Conservation (phyloP, 176 grass and related monocot genomes). For the Alopecurus myosuroides region DNA sequence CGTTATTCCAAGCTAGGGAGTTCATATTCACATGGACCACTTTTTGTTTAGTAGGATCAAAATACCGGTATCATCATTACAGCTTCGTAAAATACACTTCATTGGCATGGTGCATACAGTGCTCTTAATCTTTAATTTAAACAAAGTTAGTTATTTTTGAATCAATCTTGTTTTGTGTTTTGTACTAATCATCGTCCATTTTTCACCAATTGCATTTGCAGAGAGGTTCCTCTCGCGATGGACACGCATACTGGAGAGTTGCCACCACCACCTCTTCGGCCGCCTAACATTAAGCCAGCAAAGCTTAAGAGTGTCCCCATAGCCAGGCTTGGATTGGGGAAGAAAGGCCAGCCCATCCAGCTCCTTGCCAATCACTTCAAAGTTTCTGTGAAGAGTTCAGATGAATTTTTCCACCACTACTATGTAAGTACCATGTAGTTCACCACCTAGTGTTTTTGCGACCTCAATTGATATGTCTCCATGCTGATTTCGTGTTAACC, state of each 20-base stretch:
- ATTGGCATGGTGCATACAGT: no score
- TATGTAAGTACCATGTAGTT: conserved; percentile 46
- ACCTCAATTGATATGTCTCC: not conserved
- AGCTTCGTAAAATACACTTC: no score
- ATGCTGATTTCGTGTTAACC: no score
- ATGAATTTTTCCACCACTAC: conserved; percentile 72
- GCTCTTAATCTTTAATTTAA: no score
- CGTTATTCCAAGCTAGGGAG: no score
- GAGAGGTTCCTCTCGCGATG: conserved; percentile 25
- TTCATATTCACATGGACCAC: no score
- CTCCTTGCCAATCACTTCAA: conserved; percentile 73
- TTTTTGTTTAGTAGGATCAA: no score
- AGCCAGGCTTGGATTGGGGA: conserved; percentile 50
- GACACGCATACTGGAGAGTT: conserved; percentile 7
- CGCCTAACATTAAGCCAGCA: conserved; percentile 35
- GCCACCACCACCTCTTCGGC: conserved; percentile 46
- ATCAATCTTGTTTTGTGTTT: not conserved
- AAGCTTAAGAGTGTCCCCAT: conserved; percentile 45
- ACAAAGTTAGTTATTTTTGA: no score
- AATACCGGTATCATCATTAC: no score
- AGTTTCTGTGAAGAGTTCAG: conserved; percentile 44
- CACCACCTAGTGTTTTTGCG: not conserved
- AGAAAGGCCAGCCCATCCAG: conserved; percentile 29
- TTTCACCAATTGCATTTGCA: not conserved
- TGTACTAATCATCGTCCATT: not conserved